Conservation (phyloP, 495 filamentous ascomycete species). For the Aspergillus bridgeri region DNA sequence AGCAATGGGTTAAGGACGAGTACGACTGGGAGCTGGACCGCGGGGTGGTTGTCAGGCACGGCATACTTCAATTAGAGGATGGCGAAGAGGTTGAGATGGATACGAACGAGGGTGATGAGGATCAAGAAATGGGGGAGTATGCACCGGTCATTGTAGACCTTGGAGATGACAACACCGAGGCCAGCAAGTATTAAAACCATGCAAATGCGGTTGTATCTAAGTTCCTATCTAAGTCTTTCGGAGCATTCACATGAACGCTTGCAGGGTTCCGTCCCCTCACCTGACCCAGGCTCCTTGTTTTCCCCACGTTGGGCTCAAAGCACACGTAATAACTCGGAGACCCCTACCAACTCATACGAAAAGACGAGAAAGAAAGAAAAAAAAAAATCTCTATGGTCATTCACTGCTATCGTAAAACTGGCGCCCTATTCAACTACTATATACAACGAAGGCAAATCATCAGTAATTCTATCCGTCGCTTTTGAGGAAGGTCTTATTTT, state of each 20-base stretch:
- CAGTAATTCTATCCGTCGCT: background rate
- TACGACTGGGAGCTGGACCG: conserved; percentile 64
- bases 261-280: background rate
- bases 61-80: conserved; percentile 69
- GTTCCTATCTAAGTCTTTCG: background rate
- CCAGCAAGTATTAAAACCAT: background rate
- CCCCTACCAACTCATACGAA: too few relatives aligned
- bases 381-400: background rate
- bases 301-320: background rate
- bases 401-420: background rate
- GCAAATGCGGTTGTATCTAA: background rate
- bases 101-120: conserved; percentile 67
- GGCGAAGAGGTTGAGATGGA: conserved; percentile 79
- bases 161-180: conserved; percentile 4
- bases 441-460: background rate
- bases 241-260: background rate
- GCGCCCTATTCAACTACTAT: background rate
- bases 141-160: conserved; percentile 78
- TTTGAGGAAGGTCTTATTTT: conserved; percentile 17
- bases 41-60: conserved; percentile 54
- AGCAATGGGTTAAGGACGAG: conserved; percentile 51
- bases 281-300: background rate
- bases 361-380: background rate
- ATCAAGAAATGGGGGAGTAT: conserved; percentile 85
- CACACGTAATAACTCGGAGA: too few relatives aligned